phyloP scores from a whole-genome alignment of 257 asterid species.

The Galeopsis tetrahit region DNA sequence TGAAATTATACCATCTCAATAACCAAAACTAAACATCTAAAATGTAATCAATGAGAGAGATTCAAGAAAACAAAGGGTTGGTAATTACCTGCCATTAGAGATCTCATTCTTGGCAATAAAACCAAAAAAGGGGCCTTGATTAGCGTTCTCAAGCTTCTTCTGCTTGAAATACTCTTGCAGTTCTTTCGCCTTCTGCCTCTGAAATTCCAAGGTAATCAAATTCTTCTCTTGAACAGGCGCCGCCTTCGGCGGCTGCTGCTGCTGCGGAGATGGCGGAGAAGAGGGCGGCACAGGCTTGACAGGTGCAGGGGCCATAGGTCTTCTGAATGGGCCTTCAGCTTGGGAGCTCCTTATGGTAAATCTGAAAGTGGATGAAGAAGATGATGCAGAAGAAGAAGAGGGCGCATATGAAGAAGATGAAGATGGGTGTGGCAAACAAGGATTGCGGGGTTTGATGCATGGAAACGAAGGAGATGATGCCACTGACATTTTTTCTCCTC shows the following conservation, averaged over 20 bases:
- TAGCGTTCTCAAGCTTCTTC: conserved; percentile 85
- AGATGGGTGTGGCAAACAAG: conserved; percentile 37
- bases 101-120: conserved; percentile 90
- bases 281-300: conserved; percentile 76
- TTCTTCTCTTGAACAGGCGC: conserved; percentile 49
- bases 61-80: background rate
- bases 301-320: conserved; percentile 86
- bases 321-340: conserved; percentile 85
- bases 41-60: conserved; percentile 1
- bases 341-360: conserved; percentile 72
- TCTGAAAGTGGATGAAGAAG: conserved; percentile 54
- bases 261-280: conserved; percentile 45
- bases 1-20: background rate
- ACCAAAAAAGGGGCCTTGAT: conserved; percentile 96
- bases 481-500: conserved; percentile 43
- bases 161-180: conserved; percentile 88
- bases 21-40: background rate
- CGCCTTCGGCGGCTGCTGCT: conserved; percentile 49
- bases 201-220: conserved; percentile 81
- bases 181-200: conserved; percentile 96
- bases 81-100: conserved; percentile 82
- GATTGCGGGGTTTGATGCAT: conserved; percentile 49
- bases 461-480: conserved; percentile 73
- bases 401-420: conserved; percentile 41
- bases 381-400: conserved; percentile 30